A percentile compares a stretch with the other conserved stretches of the same genome.
Conservation (phyloP, 169 alveolate genomes). For the Plasmodium gonderi region DNA sequence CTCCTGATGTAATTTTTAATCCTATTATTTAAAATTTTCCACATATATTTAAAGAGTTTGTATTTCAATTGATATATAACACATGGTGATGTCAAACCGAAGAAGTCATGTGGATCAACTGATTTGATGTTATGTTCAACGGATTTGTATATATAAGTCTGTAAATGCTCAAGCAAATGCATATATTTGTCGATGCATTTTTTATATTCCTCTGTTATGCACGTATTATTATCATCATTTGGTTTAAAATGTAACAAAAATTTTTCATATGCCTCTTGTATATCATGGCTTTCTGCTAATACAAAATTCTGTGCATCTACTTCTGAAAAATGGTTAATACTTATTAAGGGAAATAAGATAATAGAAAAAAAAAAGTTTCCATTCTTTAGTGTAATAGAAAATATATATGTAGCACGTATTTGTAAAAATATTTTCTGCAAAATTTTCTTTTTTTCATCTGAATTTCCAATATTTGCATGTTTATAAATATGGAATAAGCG, state of each 20-base stretch:
- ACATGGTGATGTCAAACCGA: conserved; percentile 70
- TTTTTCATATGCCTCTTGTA: conserved; percentile 23
- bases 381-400: conserved; percentile 60
- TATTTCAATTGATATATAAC: conserved; percentile 60
- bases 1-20: conserved; percentile 10
- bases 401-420: conserved; percentile 50
- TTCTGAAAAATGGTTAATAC: conserved; percentile 59
- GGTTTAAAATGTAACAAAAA: conserved; percentile 32
- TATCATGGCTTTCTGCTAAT: conserved; percentile 61
- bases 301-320: conserved; percentile 45
- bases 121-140: conserved; percentile 20
- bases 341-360: conserved; percentile 40
- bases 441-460: conserved; percentile 2
- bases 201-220: conserved; percentile 22
- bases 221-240: background rate
- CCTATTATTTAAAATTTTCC: conserved; percentile 14
- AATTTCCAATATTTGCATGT: conserved; percentile 21
- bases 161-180: conserved; percentile 14
- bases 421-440: conserved; percentile 60
- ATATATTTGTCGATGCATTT: conserved; percentile 7
- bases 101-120: conserved; percentile 39
- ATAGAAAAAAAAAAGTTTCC: conserved; percentile 31
- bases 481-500: conserved; percentile 22
- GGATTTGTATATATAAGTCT: conserved; percentile 30
- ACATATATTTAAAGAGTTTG: conserved; percentile 43